Evolutionary conservation across 2,329 filamentous ascomycete genomes (phyloP).

Genomic region (Lachnellula arida): DNA sequence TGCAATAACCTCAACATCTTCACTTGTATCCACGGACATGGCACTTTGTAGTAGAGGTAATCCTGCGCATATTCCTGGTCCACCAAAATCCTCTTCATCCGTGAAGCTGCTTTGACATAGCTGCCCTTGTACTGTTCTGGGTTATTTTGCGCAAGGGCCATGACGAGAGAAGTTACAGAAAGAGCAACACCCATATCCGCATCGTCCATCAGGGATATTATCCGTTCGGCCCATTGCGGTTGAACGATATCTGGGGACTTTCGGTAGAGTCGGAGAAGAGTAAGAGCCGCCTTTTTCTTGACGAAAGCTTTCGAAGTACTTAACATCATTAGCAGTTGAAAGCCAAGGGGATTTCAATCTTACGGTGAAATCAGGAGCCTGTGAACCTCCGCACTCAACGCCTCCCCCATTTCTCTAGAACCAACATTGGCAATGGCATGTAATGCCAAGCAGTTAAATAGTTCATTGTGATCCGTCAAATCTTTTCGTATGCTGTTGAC

Average conservation of each 20-base stretch:
- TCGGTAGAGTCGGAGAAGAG: constrained; percentile 85
- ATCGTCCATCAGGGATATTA: constrained; percentile 99
- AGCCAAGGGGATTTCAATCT: constrained; percentile 30
- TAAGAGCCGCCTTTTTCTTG: constrained; percentile 97
- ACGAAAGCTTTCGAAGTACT: constrained; percentile 91
- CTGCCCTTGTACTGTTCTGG: constrained; percentile 91
- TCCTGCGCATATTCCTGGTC: constrained; percentile 86
- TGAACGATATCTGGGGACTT: constrained; percentile 93
- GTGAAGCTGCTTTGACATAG: constrained; percentile 87
- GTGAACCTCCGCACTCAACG: constrained; percentile 86
- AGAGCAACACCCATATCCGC: constrained; percentile 88
- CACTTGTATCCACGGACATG: constrained; percentile 96
- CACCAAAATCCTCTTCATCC: constrained; percentile 83
- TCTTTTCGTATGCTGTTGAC: constrained; percentile 99
- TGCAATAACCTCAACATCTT: constrained; percentile 89
- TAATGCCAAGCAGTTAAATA: constrained; percentile 93
- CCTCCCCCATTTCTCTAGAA: constrained; percentile 94
- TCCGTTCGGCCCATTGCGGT: constrained; percentile 94
- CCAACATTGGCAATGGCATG: constrained; percentile 98
- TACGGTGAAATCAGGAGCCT: constrained; percentile 91
- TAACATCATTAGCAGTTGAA: constrained; percentile 12
- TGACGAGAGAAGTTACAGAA: constrained; percentile 92
- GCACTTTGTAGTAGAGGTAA: constrained; percentile 99
- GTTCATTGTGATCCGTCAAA: constrained; percentile 86
- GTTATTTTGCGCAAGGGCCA: constrained; percentile 90